Evolutionary conservation across 192 early-diverging fungal genomes (phyloP), one percentile per base, ranked within the genome.

Genomic region (Backusella parvicylindrica): DNA sequence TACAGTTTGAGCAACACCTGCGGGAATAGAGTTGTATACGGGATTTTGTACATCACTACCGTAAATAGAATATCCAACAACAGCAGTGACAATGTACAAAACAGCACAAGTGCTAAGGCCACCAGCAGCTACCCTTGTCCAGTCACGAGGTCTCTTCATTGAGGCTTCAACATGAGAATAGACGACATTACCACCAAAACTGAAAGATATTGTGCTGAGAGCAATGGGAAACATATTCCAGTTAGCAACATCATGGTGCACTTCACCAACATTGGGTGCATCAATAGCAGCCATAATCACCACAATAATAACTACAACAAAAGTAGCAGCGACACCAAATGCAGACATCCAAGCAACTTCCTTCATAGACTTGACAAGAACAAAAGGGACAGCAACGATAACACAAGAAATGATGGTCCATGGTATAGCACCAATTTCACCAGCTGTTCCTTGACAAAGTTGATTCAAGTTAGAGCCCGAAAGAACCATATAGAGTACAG

Each of bases 201-300:
- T 91, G 82, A 96, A 95, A 18, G 89, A 89, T 74, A 96, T 91
- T 0, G 92, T 91, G 0, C 91, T 91, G 6, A 96, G 71, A 2
- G 93, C 91, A 6, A 88, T 86, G 16, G 94, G 93, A 64, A 96
- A 86, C 69, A 88, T 88, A 13, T 79, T 75, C 64, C 89, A 89
- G 35, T 87, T 86, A 4, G 92, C 88, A 33, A 72, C 74, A 37
- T 79, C 74, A 74, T 92, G 89, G 9, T 71, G 21, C 50, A 76
- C 74, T 36, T 33, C 76, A 50, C 35, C 73, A 70, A 65, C 86
- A 70, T 37, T 71, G n/a, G 83, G 81, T 21, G 77, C 60, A 35
- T 85, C 74, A 8, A 90, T 83, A 53, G 77, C 64, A 70, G 91
- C 77, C 11, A 89, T 82, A 68, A 84, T 86, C 6, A 94, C 80